These are phyloP conservation scores for Lithospermum erythrorhizon DNA, from an alignment of 257 asterid genomes.

Conservation along the genomic window DNA sequence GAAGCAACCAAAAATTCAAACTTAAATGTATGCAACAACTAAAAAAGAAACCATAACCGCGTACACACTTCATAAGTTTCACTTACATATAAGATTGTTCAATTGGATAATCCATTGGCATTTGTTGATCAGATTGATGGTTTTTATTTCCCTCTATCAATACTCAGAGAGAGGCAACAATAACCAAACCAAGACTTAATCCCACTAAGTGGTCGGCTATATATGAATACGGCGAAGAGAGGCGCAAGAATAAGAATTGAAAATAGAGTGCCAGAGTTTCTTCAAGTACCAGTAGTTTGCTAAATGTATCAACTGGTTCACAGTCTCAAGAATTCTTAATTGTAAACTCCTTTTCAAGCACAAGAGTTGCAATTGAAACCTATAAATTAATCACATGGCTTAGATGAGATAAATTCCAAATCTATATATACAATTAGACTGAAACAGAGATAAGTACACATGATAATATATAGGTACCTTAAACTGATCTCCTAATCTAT, in stretches of 20 bases:
- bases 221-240: constrained; percentile 37
- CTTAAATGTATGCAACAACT: not conserved
- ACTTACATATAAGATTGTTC: constrained; percentile 40
- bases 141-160: constrained; percentile 56
- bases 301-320: not conserved
- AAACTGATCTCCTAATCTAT: constrained; percentile 34
- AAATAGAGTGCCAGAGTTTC: not conserved
- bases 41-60: not conserved
- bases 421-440: not conserved
- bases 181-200: too few relatives aligned
- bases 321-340: constrained; percentile 10
- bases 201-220: too few relatives aligned
- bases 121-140: constrained; percentile 41
- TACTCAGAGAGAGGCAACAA: constrained; percentile 85
- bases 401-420: constrained; percentile 12
- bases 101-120: constrained; percentile 13
- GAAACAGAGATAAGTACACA: not conserved
- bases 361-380: not conserved
- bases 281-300: constrained; percentile 1
- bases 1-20: constrained; percentile 1
- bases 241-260: constrained; percentile 49
- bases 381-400: constrained; percentile 13
- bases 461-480: constrained; percentile 7
- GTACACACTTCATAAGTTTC: not conserved
- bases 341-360: constrained; percentile 7